A percentile compares a stretch with the other conserved stretches of the same genome.
Conservation (phyloP, 2,329 filamentous ascomycete species). For the Coleophoma cylindrospora region DNA sequence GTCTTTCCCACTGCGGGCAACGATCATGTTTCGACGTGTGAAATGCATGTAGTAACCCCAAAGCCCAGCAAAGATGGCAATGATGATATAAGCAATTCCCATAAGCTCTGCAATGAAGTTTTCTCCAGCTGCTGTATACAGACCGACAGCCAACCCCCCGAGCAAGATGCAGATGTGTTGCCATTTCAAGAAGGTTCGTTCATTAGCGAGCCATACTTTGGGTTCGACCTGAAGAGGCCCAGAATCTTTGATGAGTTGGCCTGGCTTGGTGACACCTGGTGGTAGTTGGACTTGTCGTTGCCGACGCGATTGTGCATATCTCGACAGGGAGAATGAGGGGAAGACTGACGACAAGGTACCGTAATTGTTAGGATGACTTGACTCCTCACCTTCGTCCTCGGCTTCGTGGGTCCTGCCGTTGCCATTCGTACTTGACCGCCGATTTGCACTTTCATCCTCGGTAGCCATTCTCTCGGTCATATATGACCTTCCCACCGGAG, state of each 20-base stretch:
- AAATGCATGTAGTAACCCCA: conserved; percentile 89
- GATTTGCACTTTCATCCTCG: conserved; percentile 27
- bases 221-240: conserved; percentile 90
- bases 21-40: conserved; percentile 71
- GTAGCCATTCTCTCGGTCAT: conserved; percentile 49
- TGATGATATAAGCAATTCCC: conserved; percentile 75
- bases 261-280: conserved; percentile 81
- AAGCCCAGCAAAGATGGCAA: conserved; percentile 75
- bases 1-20: conserved; percentile 81
- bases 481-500: conserved; percentile 63
- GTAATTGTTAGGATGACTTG: conserved; percentile 35
- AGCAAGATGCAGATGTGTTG: conserved; percentile 90
- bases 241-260: conserved; percentile 88
- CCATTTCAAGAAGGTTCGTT: conserved; percentile 98
- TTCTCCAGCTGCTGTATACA: conserved; percentile 83
- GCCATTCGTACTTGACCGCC: conserved; percentile 24
- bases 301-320: conserved; percentile 59
- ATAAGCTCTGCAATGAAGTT: conserved; percentile 73
- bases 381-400: conserved; percentile 31
- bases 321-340: conserved; percentile 76
- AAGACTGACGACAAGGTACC: conserved; percentile 66
- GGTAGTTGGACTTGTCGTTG: conserved; percentile 57
- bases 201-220: conserved; percentile 98
- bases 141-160: conserved; percentile 72
- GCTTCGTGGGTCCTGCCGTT: conserved; percentile 19